A percentile compares a stretch with the other conserved stretches of the same genome.
These are phyloP conservation scores for Inga leiocalycina DNA, from an alignment of 306 rosid species.

Conservation along the genomic window DNA sequence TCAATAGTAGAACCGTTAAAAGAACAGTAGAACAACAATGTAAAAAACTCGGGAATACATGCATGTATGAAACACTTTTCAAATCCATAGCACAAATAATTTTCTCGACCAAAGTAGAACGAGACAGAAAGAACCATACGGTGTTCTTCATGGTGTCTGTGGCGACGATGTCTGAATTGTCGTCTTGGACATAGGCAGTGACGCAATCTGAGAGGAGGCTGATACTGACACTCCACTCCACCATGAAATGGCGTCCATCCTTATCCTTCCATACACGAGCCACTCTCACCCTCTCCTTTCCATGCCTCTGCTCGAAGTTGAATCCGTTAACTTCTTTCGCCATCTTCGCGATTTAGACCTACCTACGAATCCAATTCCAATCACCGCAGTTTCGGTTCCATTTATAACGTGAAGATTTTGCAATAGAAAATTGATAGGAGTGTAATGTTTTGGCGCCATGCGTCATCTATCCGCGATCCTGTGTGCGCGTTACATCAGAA, in stretches of 20 bases:
- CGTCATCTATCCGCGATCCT: neutral
- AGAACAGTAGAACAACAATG: neutral
- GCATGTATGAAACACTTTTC: neutral
- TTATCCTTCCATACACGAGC: conserved; percentile 76
- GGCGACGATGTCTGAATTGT: conserved; percentile 85
- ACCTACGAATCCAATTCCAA: neutral
- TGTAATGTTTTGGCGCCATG: neutral
- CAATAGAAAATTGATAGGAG: neutral
- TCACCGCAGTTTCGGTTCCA: neutral
- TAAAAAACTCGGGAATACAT: neutral
- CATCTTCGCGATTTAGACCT: conserved; percentile 37
- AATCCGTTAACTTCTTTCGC: conserved; percentile 51
- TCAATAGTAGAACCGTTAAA: neutral
- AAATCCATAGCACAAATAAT: neutral
- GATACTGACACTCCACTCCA: conserved; percentile 84
- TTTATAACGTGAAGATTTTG: neutral
- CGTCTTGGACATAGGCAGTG: conserved; percentile 61
- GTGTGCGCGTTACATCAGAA: neutral
- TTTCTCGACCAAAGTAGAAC: neutral
- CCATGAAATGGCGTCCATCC: conserved; percentile 64
- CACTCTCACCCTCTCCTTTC: conserved; percentile 81
- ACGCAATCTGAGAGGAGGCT: conserved; percentile 78
- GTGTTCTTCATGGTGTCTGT: conserved; percentile 97
- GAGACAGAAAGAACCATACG: conserved; percentile 27
- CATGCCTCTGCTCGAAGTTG: conserved; percentile 84